Conservation (phyloP, 192 early-diverging fungal genomes). For the Dispira simplex region DNA sequence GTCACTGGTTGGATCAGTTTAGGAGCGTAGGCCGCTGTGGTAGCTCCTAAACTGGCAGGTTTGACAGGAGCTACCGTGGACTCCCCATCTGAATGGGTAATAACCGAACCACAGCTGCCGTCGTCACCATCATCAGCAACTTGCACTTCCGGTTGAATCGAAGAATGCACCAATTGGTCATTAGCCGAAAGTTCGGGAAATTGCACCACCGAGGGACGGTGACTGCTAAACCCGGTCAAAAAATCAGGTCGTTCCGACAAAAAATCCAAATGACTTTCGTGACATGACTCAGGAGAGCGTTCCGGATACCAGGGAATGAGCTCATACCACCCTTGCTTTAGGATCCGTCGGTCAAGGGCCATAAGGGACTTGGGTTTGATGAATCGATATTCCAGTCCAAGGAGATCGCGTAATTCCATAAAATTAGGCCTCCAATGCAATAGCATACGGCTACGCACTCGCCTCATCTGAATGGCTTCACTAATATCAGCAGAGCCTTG, state of each 20-base stretch:
- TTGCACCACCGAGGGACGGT: no score
- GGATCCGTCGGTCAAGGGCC: not conserved
- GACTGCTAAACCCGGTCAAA: no score
- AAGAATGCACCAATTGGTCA: no score
- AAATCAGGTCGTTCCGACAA: no score
- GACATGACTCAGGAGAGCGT: not conserved
- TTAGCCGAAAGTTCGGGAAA: no score
- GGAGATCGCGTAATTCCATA: not conserved
- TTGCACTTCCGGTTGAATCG: no score
- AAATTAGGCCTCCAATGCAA: not conserved
- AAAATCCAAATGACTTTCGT: no score
- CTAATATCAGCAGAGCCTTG: no score
- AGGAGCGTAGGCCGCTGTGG: not conserved
- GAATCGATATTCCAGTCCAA: conserved; percentile 1
- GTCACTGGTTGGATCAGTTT: not conserved
- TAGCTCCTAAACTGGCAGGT: not conserved
- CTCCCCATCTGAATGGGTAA: no score
- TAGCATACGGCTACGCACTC: conserved; percentile 6
- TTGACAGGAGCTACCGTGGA: not conserved
- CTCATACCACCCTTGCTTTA: conserved; percentile 2
- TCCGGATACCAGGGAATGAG: conserved; percentile 9
- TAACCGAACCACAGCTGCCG: no score
- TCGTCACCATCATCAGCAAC: no score
- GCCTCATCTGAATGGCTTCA: not conserved
- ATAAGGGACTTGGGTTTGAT: conserved; percentile 3